Conservation (phyloP, 2,329 filamentous ascomycete species). For the Trichoderma semiorbis region DNA sequence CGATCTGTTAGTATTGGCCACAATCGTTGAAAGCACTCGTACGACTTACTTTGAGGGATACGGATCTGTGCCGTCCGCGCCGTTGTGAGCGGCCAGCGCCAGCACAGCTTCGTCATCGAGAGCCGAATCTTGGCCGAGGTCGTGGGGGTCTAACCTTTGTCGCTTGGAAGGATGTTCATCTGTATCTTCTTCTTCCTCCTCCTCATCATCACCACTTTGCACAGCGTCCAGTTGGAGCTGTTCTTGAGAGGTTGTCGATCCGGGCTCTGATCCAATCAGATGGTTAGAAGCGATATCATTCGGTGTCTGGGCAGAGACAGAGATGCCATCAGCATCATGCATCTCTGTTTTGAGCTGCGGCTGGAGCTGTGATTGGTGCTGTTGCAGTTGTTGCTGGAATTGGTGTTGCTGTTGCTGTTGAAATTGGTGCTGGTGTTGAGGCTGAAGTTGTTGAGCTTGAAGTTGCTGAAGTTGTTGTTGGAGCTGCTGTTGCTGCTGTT, state of each 20-base stretch:
- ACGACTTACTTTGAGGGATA: slow-evolving; percentile 43
- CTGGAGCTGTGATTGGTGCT: neutral
- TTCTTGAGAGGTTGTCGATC: slow-evolving; percentile 8
- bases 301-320: neutral
- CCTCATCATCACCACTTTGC: slow-evolving; percentile 26
- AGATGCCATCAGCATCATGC: neutral
- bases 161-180: slow-evolving; percentile 41
- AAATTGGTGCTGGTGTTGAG: neutral
- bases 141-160: slow-evolving; percentile 34
- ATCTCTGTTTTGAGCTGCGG: neutral
- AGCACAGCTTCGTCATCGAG: slow-evolving; percentile 46
- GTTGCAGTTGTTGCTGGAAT: neutral
- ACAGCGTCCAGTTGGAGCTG: slow-evolving; percentile 14
- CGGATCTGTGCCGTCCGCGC: slow-evolving; percentile 34
- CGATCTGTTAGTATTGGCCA: neutral
- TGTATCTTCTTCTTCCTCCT: slow-evolving; percentile 19
- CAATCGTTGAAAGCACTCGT: neutral
- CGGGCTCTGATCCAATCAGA: slow-evolving; percentile 5
- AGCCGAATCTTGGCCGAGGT: slow-evolving; percentile 23
- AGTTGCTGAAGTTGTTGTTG: neutral
- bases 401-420: neutral
- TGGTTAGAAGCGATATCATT: slow-evolving; percentile 9
- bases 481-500: slow-evolving; percentile 15
- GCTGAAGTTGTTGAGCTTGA: slow-evolving; percentile 11
- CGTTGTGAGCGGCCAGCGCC: slow-evolving; percentile 45